Base-by-base conservation (phyloP, 257 asterid genomes). In the Gentiana straminea region DNA sequence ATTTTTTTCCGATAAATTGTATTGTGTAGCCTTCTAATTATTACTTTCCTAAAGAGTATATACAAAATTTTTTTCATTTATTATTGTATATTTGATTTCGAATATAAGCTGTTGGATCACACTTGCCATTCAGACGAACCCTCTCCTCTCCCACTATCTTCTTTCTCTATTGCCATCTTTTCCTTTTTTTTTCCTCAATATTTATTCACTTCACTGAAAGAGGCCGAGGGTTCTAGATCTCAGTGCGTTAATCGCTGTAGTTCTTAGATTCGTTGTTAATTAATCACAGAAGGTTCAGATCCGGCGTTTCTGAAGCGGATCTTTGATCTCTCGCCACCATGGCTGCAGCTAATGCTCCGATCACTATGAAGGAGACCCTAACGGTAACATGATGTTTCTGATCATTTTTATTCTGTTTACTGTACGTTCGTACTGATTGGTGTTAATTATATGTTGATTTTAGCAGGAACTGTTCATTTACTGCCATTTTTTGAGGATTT, bases 281-380 rank as follows among this genome's bases (percentile, higher is more conserved):
- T 35, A 10, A 5, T 41, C 46, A 41, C 46, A 24, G 46, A 41
- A 41, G 7, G 9, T 34, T 34, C 66, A 73, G 87, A 84, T 84
- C 89, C 79, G 68, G 77, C 24, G 70, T 70, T 74, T 72, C 64
- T 59, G 78, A 65, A 76, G 68, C 60, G 73, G 62, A 76, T 64
- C 71, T 72, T 71, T 54, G 77, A 67, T 71, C 65, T 71, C 65
- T 73, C 75, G 68, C 66, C 67, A 62, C 75, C 86, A 91, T 91
- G 98, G 96, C 98, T 80, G 96, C 98, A 45, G 94, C 96, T 62
- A 87, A 79, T 73, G 98, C 98, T 69, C 98, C 98, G 88, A 91
- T 91, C 89, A 79, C 86, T 50, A 91, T 91, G 98, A 91, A 84
- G 66, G 98, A 91, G 74, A 68, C 89, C 63, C 96, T 91, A 10